These are phyloP conservation scores for Boechera stricta DNA, from an alignment of 345 rosid species.

Conservation along the genomic window DNA sequence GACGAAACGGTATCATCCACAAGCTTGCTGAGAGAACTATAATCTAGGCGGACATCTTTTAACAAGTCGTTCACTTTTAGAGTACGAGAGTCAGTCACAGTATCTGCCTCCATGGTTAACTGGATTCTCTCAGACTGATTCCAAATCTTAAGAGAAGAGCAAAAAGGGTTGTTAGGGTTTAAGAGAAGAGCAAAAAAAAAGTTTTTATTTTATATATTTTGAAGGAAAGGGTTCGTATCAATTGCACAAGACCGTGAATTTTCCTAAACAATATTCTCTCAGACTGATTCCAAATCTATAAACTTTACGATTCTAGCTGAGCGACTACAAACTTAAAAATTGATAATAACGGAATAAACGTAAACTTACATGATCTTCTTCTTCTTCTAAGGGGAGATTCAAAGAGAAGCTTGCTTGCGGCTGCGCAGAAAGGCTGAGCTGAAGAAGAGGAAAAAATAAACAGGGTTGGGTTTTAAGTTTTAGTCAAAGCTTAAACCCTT, in stretches of 20 bases:
- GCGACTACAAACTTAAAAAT: background rate
- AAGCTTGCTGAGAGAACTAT: constrained; percentile 35
- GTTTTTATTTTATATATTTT: background rate
- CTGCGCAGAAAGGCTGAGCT: background rate
- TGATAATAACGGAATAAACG: background rate
- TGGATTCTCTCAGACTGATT: background rate
- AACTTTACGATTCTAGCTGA: no score
- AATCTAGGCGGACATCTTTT: constrained; percentile 35
- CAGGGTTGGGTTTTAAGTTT: constrained; percentile 3
- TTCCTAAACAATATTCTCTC: background rate
- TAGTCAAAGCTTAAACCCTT: constrained; percentile 4
- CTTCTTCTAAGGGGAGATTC: background rate
- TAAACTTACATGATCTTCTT: background rate
- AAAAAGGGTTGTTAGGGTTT: constrained; percentile 1
- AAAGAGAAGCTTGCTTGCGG: background rate
- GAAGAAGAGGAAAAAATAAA: constrained; percentile 5
- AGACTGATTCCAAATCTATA: no score
- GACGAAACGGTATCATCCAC: constrained; percentile 32
- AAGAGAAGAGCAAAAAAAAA: background rate
- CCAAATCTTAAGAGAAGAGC: constrained; percentile 1
- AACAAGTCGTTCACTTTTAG: constrained; percentile 38
- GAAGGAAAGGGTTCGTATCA: background rate
- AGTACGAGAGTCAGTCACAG: constrained; percentile 35
- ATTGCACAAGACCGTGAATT: background rate
- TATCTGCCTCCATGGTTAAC: constrained; percentile 33